phyloP scores from a whole-genome alignment of 2,329 filamentous ascomycete species.

The Dissoconium aciculare region DNA sequence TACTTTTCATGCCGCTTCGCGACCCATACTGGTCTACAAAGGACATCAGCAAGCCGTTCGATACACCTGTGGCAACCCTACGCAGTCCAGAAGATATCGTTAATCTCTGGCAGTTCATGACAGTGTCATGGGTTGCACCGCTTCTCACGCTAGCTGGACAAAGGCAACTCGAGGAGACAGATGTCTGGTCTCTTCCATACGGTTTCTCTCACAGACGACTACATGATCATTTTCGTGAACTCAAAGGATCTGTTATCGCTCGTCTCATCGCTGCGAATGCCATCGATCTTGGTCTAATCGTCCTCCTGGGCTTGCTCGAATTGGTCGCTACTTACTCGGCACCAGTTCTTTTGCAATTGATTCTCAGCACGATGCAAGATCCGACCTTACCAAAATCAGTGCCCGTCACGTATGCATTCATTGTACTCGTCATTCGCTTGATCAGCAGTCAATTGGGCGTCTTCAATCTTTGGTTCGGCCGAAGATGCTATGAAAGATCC shows the following conservation, averaged over 20 bases:
- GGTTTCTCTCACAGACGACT: conserved; percentile 70
- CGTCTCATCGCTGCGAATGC: conserved; percentile 63
- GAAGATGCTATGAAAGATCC: conserved; percentile 69
- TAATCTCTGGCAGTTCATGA: conserved; percentile 70
- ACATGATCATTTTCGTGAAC: conserved; percentile 57
- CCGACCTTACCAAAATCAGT: conserved; percentile 36
- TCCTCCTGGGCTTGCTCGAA: conserved; percentile 48
- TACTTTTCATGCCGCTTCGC: conserved; percentile 56
- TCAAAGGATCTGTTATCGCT: conserved; percentile 56
- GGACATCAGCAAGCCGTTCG: conserved; percentile 45
- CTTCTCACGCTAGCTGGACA: conserved; percentile 51
- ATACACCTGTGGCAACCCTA: conserved; percentile 41
- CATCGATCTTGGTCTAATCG: conserved; percentile 58
- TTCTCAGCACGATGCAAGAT: conserved; percentile 52
- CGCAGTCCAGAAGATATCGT: conserved; percentile 68
- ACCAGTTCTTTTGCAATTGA: conserved; percentile 56
- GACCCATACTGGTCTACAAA: conserved; percentile 39
- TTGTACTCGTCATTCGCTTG: conserved; percentile 47
- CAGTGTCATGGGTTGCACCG: conserved; percentile 66
- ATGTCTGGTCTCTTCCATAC: conserved; percentile 67
- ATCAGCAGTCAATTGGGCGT: conserved; percentile 50
- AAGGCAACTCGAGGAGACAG: conserved; percentile 56
- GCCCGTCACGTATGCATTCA: conserved; percentile 49
- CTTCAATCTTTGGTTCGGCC: conserved; percentile 65
- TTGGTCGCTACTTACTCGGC: conserved; percentile 39